These are phyloP conservation scores for Fusarium robinianum DNA, from an alignment of 2,329 filamentous ascomycete genomes.

Conservation along the genomic window DNA sequence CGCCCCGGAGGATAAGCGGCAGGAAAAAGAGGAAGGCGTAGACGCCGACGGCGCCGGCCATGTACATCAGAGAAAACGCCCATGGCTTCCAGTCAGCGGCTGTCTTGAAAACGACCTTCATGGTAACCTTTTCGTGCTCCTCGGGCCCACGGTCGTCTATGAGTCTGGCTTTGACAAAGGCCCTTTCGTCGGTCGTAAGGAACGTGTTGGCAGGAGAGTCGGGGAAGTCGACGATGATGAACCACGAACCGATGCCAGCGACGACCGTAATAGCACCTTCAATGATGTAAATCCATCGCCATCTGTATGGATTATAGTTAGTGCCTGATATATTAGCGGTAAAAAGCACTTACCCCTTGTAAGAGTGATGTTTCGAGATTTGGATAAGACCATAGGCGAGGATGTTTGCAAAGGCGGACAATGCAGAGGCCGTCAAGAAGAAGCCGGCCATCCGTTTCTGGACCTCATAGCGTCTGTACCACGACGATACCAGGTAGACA, in stretches of 20 bases:
- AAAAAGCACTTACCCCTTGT: constrained; percentile 12
- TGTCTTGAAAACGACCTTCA: constrained; percentile 4
- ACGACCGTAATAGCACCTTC: constrained; percentile 21
- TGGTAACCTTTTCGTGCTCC: constrained; percentile 12
- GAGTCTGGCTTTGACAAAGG: constrained; percentile 16
- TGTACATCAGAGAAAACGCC: constrained; percentile 23
- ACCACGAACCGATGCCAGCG: constrained; percentile 21
- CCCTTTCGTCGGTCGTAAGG: constrained; percentile 12
- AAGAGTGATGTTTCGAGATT: constrained; percentile 14
- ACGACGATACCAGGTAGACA: constrained; percentile 19
- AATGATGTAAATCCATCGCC: constrained; percentile 28
- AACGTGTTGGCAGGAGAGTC: constrained; percentile 20
- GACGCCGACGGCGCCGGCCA: constrained; percentile 22
- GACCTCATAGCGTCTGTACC: constrained; percentile 22
- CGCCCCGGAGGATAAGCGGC: constrained; percentile 8
- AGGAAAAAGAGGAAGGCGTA: constrained; percentile 21
- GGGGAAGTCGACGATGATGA: constrained; percentile 27
- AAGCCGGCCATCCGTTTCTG: constrained; percentile 23
- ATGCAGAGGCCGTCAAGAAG: constrained; percentile 13
- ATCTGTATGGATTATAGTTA: constrained; percentile 1
- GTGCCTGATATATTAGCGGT: too few species aligned
- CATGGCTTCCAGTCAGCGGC: constrained; percentile 23
- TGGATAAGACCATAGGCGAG: constrained; percentile 22
- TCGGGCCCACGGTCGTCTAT: constrained; percentile 13
- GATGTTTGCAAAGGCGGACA: constrained; percentile 22